These are phyloP conservation scores for Blumeriella jaapii DNA, from an alignment of 2,329 filamentous ascomycete genomes.

Conservation along the genomic window DNA sequence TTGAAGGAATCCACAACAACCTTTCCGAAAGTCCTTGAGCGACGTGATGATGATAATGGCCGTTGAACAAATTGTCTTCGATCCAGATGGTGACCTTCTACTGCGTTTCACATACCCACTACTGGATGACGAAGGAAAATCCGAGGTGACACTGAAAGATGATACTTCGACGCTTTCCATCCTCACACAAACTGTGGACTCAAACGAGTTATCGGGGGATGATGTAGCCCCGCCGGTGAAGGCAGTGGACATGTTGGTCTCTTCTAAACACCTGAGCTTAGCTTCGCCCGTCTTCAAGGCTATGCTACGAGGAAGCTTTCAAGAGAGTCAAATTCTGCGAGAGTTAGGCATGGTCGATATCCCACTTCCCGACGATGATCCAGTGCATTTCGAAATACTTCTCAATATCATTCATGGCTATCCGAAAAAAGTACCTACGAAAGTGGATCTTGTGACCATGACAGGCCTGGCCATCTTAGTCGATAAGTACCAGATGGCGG, in stretches of 20 bases:
- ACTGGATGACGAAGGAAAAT: too few relatives aligned
- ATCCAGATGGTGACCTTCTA: too few relatives aligned
- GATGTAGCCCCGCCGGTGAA: too few relatives aligned
- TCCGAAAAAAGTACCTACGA: constrained; percentile 1
- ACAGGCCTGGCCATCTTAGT: constrained; percentile 4
- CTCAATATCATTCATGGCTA: constrained; percentile 9
- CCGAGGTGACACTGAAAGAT: too few relatives aligned
- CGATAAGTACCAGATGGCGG: constrained; percentile 10
- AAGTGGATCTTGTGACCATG: constrained; percentile 1
- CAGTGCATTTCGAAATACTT: constrained; percentile 4
- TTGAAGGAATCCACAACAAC: too few relatives aligned
- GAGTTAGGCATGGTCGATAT: not conserved
- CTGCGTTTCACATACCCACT: too few relatives aligned
- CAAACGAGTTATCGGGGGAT: too few relatives aligned
- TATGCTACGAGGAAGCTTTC: not conserved
- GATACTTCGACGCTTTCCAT: too few relatives aligned
- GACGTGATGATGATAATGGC: too few relatives aligned
- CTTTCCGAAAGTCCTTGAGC: too few relatives aligned
- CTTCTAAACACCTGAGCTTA: not conserved
- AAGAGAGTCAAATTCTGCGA: not conserved
- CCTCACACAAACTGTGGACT: too few relatives aligned
- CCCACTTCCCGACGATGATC: constrained; percentile 6
- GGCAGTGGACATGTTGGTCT: not conserved
- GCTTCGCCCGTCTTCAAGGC: not conserved
- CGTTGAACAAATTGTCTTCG: too few relatives aligned